Conservation (phyloP, 2,329 filamentous ascomycete species). For the Shiraia bambusicola region DNA sequence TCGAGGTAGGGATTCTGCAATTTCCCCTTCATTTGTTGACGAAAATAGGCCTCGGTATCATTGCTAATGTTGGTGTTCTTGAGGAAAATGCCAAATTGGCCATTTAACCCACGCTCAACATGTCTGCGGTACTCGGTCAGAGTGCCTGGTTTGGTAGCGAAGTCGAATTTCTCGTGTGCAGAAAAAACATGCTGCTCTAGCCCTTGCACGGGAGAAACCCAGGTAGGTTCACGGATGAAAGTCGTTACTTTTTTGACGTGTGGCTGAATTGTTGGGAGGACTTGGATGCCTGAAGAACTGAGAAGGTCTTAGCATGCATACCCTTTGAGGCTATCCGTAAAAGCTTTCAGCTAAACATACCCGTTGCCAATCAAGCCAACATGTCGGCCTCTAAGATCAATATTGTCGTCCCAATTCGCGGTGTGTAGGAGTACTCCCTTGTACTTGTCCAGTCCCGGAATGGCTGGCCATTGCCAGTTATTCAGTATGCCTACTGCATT, state of each 20-base stretch:
- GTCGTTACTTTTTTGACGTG: conserved; percentile 49
- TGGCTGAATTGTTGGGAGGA: conserved; percentile 53
- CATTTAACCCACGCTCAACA: conserved; percentile 51
- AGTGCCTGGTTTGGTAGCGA: conserved; percentile 44
- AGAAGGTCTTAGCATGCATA: conserved; percentile 7
- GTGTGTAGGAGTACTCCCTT: conserved; percentile 57
- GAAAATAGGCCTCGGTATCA: conserved; percentile 48
- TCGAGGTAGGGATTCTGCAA: conserved; percentile 32
- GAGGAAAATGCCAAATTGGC: conserved; percentile 52
- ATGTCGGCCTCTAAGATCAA: conserved; percentile 52
- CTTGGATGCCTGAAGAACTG: conserved; percentile 58
- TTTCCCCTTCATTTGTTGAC: conserved; percentile 50
- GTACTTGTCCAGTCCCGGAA: conserved; percentile 56
- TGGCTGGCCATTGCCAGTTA: conserved; percentile 55
- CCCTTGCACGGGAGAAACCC: conserved; percentile 52
- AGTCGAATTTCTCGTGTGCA: conserved; percentile 45
- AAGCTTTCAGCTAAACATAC: too few species aligned
- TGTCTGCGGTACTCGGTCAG: conserved; percentile 48
- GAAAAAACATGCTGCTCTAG: conserved; percentile 49
- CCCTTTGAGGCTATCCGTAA: not conserved
- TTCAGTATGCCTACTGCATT: conserved; percentile 55
- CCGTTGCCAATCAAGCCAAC: conserved; percentile 58
- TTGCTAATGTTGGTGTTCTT: conserved; percentile 45
- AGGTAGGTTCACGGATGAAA: conserved; percentile 55
- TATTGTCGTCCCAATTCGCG: conserved; percentile 56